A percentile compares a stretch with the other conserved stretches of the same genome.
Evolutionary conservation across 768 basidiomycete genomes (phyloP).

Genomic region (Xerocomellus intermedius): DNA sequence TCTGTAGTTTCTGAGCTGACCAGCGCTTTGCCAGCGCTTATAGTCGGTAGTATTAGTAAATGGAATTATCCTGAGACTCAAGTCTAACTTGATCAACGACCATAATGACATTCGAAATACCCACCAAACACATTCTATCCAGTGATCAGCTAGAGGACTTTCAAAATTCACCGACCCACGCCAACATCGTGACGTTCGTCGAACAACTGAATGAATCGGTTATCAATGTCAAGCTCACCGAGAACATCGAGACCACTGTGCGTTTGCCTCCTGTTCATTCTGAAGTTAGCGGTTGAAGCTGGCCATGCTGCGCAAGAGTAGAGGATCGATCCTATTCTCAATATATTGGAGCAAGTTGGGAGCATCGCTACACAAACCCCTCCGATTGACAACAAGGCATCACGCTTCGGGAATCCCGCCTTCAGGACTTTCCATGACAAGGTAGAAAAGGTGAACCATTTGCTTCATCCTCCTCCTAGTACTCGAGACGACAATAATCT

Average conservation of each 20-base stretch:
- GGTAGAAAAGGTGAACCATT: slow-evolving; percentile 55
- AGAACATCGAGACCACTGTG: slow-evolving; percentile 62
- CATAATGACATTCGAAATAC: slow-evolving; percentile 44
- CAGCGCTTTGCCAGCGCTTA: no score
- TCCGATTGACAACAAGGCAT: slow-evolving; percentile 84
- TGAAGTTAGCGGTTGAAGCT: neutral
- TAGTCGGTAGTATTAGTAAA: neutral
- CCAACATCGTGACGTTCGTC: slow-evolving; percentile 66
- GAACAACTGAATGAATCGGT: slow-evolving; percentile 73
- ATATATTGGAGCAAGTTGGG: slow-evolving; percentile 66
- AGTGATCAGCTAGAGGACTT: slow-evolving; percentile 81
- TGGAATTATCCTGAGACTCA: neutral
- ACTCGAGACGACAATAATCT: neutral
- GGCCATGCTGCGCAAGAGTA: slow-evolving; percentile 32
- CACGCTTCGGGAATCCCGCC: slow-evolving; percentile 96
- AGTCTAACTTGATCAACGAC: slow-evolving; percentile 8
- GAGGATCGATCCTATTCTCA: slow-evolving; percentile 63
- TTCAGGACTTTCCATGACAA: slow-evolving; percentile 91
- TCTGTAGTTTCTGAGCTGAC: no score
- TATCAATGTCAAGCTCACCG: slow-evolving; percentile 72
- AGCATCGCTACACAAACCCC: slow-evolving; percentile 67
- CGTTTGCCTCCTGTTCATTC: slow-evolving; percentile 27
- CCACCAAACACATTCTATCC: slow-evolving; percentile 73
- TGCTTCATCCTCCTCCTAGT: neutral
- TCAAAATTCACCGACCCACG: slow-evolving; percentile 68